A percentile compares a stretch with the other conserved stretches of the same genome.
Evolutionary conservation across 306 rosid genomes (phyloP).

Genomic region (Ochetophila trinervis): DNA sequence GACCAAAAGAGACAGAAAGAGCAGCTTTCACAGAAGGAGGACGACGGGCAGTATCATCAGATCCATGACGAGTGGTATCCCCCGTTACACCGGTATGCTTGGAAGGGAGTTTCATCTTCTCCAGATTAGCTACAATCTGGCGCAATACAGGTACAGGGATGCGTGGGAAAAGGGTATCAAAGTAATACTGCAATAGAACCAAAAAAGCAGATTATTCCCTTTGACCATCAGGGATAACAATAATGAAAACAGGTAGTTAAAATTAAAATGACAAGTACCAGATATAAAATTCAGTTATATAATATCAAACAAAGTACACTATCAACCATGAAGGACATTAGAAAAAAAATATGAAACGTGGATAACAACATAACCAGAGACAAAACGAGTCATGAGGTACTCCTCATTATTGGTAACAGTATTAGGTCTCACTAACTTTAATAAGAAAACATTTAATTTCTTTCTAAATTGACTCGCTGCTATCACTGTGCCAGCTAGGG

Average conservation of each 20-base stretch:
- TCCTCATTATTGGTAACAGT: too few relatives aligned
- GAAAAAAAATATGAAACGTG: background rate
- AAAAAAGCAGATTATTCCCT: constrained; percentile 30
- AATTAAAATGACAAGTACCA: background rate
- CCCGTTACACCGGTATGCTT: constrained; percentile 82
- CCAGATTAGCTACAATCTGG: constrained; percentile 74
- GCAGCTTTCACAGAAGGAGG: constrained; percentile 99
- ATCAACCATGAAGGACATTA: background rate
- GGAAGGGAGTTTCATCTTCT: constrained; percentile 77
- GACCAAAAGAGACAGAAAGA: constrained; percentile 97
- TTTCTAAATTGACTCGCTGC: too few relatives aligned
- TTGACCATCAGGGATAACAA: constrained; percentile 17
- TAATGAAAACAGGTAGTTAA: background rate
- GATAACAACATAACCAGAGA: background rate
- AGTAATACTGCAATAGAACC: constrained; percentile 76
- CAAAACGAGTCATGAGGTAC: too few relatives aligned
- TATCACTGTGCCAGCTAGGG: too few relatives aligned
- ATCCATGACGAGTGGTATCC: constrained; percentile 80
- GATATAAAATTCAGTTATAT: background rate
- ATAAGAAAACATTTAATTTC: too few relatives aligned
- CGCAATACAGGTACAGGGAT: constrained; percentile 96
- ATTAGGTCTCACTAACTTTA: too few relatives aligned
- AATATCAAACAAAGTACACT: background rate
- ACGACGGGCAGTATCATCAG: constrained; percentile 97
- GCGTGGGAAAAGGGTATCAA: constrained; percentile 96